Base-by-base conservation (phyloP, 306 rosid genomes). In the Vicia faba region DNA sequence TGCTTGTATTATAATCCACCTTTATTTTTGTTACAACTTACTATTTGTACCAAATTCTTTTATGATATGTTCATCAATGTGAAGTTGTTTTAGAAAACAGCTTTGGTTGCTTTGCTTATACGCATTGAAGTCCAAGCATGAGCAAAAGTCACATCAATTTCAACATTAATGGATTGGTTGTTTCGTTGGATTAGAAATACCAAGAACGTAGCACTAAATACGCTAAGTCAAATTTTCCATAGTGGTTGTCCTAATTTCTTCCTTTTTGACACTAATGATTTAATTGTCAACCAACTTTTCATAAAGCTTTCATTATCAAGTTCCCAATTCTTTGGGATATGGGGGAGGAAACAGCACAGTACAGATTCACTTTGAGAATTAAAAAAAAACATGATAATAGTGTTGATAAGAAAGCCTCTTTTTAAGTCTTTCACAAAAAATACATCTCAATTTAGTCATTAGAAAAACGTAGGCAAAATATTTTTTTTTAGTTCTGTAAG, bases 221-320 rank as follows among this genome's bases (percentile, higher is more conserved):
- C 5, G 4, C 26, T 8, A 38, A 71, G 76, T 72, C 78, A 68
- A 62, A 56, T 12, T 61, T 68, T 50, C 66, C 62, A 33, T 25
- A 63, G 54, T 73, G 58, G 61, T 73, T 73, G 77, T 72, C 70
- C 79, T 68, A 68, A 68, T 13, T 57, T 73, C 20, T 48, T 50
- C 40, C 77, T 68, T 72, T 81, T 68, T 68, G 63, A 81, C 71
- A 35, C 66, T 10, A 43, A 53, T 41, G 5, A 68, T 64, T 48
- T 48, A 3, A 29, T 73, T 25, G 44, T 68, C 84, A 72, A 68
- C 14, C 70, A 62, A 68, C 79, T 65, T 69, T 71, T 80, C 61
- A 48, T 3, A 38, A 51, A 51, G 10, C 46, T 7, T 64, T 69
- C 33, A 41, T 60, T 66, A 44, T 75, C 61, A 7, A 23, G 4